Evolutionary conservation across 306 rosid species (phyloP).

Genomic region (Inga leiocalycina): DNA sequence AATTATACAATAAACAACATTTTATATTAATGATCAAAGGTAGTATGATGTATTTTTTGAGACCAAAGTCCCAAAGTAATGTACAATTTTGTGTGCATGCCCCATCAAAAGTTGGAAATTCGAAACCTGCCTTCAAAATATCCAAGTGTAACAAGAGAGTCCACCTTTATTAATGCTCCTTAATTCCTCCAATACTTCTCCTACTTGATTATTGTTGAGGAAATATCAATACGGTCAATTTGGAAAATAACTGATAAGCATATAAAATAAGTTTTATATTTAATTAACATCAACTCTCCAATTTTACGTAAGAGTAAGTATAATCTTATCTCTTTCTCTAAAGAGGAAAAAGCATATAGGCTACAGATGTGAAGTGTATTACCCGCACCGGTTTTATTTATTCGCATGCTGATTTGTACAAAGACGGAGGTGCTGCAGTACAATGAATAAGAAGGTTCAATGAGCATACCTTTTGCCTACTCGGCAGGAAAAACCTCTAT

Average conservation of each 20-base stretch:
- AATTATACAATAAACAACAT: too few relatives aligned
- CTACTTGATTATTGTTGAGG: too few relatives aligned
- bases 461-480: constrained; percentile 32
- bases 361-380: neutral
- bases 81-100: neutral
- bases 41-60: neutral
- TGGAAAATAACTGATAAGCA: too few relatives aligned
- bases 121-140: neutral
- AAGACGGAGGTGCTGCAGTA: constrained; percentile 27
- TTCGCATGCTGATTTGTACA: constrained; percentile 42
- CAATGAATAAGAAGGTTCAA: constrained; percentile 39
- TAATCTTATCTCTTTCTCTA: neutral
- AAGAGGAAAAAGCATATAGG: neutral
- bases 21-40: too few relatives aligned
- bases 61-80: neutral
- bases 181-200: too few relatives aligned
- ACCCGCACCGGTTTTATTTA: constrained; percentile 33
- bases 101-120: neutral
- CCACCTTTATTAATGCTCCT: neutral
- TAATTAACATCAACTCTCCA: too few relatives aligned
- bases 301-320: too few relatives aligned
- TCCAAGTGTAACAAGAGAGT: neutral
- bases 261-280: too few relatives aligned
- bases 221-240: too few relatives aligned
- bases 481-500: constrained; percentile 3